phyloP scores from a whole-genome alignment of 257 asterid species.

The Rhazya stricta region DNA sequence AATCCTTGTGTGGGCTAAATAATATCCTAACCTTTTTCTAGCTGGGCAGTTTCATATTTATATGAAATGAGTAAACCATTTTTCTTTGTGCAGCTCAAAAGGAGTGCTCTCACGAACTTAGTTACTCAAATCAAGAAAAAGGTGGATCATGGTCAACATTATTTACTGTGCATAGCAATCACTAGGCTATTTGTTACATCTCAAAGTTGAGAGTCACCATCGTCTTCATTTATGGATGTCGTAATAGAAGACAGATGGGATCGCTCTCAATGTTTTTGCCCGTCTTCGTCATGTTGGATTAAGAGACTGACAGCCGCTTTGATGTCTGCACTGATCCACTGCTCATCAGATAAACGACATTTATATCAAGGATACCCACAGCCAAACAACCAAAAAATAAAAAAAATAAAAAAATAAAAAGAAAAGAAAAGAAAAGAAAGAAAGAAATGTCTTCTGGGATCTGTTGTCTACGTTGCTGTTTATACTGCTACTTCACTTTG shows the following conservation, averaged over 20 bases:
- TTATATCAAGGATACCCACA: background rate
- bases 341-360: too few species aligned
- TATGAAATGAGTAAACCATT: background rate
- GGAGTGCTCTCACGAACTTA: conserved; percentile 74
- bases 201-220: background rate
- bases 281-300: background rate
- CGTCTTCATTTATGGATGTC: background rate
- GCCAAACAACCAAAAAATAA: background rate
- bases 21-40: background rate
- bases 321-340: background rate
- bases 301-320: background rate
- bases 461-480: background rate
- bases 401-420: background rate
- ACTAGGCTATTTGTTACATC: background rate
- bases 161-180: background rate
- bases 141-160: conserved; percentile 6
- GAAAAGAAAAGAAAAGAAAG: background rate
- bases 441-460: background rate
- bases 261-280: background rate
- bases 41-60: background rate
- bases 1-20: background rate
- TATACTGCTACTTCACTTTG: background rate
- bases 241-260: background rate
- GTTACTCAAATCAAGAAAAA: conserved; percentile 11
- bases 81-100: conserved; percentile 59